These are phyloP conservation scores for Petunia axillaris DNA, from an alignment of 257 asterid genomes.

Conservation along the genomic window DNA sequence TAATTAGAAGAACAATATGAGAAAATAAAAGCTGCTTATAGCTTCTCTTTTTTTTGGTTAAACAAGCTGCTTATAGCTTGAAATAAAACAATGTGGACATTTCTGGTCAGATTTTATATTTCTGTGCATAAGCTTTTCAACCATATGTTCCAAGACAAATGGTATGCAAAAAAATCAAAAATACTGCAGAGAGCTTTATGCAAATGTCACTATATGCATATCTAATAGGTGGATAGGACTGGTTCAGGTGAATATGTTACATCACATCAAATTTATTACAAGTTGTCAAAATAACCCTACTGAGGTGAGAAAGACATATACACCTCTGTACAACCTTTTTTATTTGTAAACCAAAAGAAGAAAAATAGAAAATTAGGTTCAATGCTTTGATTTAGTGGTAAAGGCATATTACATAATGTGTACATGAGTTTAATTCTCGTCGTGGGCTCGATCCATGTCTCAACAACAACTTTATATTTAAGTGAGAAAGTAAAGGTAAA, in stretches of 20 bases:
- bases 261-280: conserved; percentile 21
- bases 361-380: neutral
- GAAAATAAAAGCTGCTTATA: neutral
- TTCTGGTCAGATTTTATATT: neutral
- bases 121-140: neutral
- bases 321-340: neutral
- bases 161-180: neutral
- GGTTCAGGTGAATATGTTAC: conserved; percentile 18
- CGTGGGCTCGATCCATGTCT: no score
- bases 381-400: no score
- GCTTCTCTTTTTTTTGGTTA: no score
- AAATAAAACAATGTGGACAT: neutral
- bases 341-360: neutral
- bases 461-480: no score
- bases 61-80: neutral
- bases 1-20: neutral
- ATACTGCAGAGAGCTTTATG: neutral
- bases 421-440: no score
- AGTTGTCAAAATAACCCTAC: conserved; percentile 10
- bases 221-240: neutral
- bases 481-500: no score
- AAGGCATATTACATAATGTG: no score
- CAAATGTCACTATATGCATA: neutral
- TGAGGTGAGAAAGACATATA: neutral
- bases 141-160: neutral